phyloP scores from a whole-genome alignment of 179 eudicot species.

The Heliamphora pulchella region DNA sequence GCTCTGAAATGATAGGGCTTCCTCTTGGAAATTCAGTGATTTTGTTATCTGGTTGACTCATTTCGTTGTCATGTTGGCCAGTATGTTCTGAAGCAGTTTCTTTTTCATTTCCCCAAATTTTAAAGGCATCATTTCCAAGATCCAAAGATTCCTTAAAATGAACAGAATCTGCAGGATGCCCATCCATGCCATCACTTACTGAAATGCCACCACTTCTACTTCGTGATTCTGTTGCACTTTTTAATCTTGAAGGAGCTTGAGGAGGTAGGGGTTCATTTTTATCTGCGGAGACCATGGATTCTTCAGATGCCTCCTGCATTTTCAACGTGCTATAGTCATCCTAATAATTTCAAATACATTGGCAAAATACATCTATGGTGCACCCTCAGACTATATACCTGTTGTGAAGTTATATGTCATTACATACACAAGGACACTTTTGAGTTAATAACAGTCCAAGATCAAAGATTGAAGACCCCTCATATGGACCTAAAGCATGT shows the following conservation, averaged over 20 bases:
- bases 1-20: conserved; percentile 14
- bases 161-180: conserved; percentile 14
- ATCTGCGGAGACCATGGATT: conserved; percentile 29
- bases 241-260: conserved; percentile 15
- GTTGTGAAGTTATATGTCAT: neutral
- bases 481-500: neutral
- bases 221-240: conserved; percentile 11
- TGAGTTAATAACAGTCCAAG: neutral
- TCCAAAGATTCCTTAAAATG: conserved; percentile 13
- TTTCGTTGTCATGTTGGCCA: conserved; percentile 21
- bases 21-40: conserved; percentile 16
- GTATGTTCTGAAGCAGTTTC: conserved; percentile 15
- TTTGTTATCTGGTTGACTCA: conserved; percentile 13
- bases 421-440: neutral
- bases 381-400: neutral
- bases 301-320: conserved; percentile 52
- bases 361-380: neutral
- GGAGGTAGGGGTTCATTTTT: conserved; percentile 30
- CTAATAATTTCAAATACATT: neutral
- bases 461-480: too few relatives aligned
- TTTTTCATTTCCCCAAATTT: conserved; percentile 11
- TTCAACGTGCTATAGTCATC: neutral
- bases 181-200: conserved; percentile 10
- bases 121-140: conserved; percentile 16
- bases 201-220: neutral